Conservation (phyloP, 2,329 filamentous ascomycete genomes). For the Talaromyces funiculosus region DNA sequence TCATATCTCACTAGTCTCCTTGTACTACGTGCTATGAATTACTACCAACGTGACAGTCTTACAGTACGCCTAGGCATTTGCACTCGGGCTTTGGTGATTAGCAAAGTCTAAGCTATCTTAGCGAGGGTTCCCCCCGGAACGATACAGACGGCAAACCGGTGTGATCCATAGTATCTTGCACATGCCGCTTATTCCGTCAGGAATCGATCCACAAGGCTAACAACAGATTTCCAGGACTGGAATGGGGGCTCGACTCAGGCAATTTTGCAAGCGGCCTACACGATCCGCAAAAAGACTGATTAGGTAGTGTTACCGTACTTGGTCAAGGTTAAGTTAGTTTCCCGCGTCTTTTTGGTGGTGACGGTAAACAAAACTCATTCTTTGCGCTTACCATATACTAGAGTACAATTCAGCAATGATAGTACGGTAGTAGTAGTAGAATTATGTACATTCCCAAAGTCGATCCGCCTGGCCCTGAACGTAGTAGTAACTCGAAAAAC, state of each 20-base stretch:
- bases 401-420: too few species aligned
- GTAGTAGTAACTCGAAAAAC: neutral
- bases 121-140: neutral
- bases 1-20: neutral
- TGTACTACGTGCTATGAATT: neutral
- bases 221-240: neutral
- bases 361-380: neutral
- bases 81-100: neutral
- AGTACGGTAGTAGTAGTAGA: too few species aligned
- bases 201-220: neutral
- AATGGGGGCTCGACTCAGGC: neutral
- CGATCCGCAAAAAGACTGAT: neutral
- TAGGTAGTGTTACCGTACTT: neutral
- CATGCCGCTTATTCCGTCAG: neutral
- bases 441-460: too few species aligned
- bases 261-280: neutral
- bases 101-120: neutral
- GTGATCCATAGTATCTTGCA: neutral
- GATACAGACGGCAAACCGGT: neutral
- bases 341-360: neutral
- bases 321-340: neutral
- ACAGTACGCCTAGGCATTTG: neutral
- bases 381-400: neutral
- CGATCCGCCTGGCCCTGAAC: neutral
- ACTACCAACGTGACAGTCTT: neutral